phyloP scores from a whole-genome alignment of 2,329 filamentous ascomycete species.

The Fusarium piperis region DNA sequence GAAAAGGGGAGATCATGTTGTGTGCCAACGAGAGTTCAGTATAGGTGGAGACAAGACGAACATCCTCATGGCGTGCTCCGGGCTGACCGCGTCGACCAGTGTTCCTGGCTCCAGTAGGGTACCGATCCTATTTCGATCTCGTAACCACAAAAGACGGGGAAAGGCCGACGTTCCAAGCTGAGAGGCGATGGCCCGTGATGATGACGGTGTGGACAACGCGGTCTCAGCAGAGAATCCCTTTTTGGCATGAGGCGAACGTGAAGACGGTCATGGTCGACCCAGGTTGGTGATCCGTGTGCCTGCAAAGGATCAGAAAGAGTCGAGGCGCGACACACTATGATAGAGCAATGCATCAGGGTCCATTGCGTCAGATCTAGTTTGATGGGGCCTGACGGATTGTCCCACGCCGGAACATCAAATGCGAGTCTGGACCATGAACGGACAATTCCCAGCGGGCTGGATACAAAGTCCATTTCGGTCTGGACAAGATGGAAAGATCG shows the following conservation, averaged over 20 bases:
- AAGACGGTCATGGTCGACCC: background rate
- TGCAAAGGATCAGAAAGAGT: conserved; percentile 5
- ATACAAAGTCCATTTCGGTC: background rate
- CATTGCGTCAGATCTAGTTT: conserved; percentile 34
- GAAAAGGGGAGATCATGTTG: conserved; percentile 8
- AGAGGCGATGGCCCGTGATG: conserved; percentile 29
- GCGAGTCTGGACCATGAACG: conserved; percentile 1
- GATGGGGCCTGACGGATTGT: conserved; percentile 13
- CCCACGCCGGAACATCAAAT: conserved; percentile 9
- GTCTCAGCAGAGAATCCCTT: background rate
- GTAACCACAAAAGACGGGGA: conserved; percentile 29
- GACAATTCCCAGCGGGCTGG: conserved; percentile 1
- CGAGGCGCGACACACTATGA: conserved; percentile 21
- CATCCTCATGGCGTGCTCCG: conserved; percentile 20
- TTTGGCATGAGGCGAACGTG: background rate
- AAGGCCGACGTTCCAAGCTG: conserved; percentile 24
- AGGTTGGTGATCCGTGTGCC: conserved; percentile 10
- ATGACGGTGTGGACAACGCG: conserved; percentile 9
- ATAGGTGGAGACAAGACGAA: conserved; percentile 21
- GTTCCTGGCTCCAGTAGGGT: conserved; percentile 1
- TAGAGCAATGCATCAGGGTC: conserved; percentile 36
- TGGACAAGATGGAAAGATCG: conserved; percentile 26
- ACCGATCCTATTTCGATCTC: conserved; percentile 31
- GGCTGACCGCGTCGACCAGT: conserved; percentile 4
- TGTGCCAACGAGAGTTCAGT: conserved; percentile 10